phyloP scores from a whole-genome alignment of 495 filamentous ascomycete species.

The Lasiosphaeriaceae sp. region DNA sequence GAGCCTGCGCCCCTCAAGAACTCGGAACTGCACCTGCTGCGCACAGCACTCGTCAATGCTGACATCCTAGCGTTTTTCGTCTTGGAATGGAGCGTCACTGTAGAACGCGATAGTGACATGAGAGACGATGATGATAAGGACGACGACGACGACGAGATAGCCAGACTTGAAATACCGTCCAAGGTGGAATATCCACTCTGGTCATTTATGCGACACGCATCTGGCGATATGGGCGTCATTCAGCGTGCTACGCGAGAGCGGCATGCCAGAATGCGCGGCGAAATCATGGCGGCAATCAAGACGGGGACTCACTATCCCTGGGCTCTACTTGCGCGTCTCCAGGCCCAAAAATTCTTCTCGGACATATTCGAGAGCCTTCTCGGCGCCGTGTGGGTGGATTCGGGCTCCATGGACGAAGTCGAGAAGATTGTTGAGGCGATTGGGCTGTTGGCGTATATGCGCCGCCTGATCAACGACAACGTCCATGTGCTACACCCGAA shows the following conservation, averaged over 20 bases:
- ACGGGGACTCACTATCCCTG: conserved; percentile 63
- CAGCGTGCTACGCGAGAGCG: conserved; percentile 44
- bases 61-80: conserved; percentile 85
- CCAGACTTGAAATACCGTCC: conserved; percentile 3
- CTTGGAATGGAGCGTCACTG: conserved; percentile 48
- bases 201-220: conserved; percentile 63
- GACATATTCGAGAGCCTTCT: conserved; percentile 80
- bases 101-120: conserved; percentile 20
- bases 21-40: conserved; percentile 67
- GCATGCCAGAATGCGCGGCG: conserved; percentile 45
- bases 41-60: conserved; percentile 75
- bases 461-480: conserved; percentile 52
- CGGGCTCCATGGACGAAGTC: conserved; percentile 57
- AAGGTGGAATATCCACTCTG: conserved; percentile 49
- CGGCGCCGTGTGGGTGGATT: conserved; percentile 85
- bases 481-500: conserved; percentile 73
- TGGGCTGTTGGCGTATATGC: conserved; percentile 62
- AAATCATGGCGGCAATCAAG: conserved; percentile 48
- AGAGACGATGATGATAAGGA: not conserved
- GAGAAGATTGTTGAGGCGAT: conserved; percentile 54
- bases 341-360: conserved; percentile 76
- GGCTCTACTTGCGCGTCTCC: conserved; percentile 60
- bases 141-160: not conserved
- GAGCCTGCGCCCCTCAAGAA: conserved; percentile 49
- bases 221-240: conserved; percentile 35